Base-by-base conservation (phyloP, 495 filamentous ascomycete species). In the Lepraria neglecta region DNA sequence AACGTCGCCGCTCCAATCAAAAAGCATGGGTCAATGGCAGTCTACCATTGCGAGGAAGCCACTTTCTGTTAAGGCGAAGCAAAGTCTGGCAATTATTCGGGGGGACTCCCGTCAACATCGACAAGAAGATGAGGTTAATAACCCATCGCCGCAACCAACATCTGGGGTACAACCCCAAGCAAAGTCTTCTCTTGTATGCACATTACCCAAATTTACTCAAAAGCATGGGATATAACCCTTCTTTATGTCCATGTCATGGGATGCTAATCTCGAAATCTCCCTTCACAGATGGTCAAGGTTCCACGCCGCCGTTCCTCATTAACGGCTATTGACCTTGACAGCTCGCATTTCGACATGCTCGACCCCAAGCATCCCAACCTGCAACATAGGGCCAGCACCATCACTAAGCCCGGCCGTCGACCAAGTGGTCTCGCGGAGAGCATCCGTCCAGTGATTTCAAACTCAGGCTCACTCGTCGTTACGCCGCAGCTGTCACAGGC, bases 261-360 rank as follows among this genome's bases (percentile, higher is more conserved):
- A 38, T 38, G 35, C 35, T 38, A 12, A 38, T 6, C 7, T 12
- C 35, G 35, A 38, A 38, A 12, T 24, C 35, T 38, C 12, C 9
- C 35, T 38, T 6, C 6, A 10, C 12, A 38, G 35, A 44, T 40
- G 17, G 45, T 65, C 44, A 55, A 61, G 15, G 50, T 65, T 3
- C 64, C 59, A 47, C 59, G 59, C 28, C 44, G 64, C 27, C 53
- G 64, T 38, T 65, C 64, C 3, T 65, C 64, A n/a, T 50, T 65
- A 24, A 65, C 64, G 10, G 64, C 47, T 17, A 42, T 65, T 33
- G 54, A 65, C 48, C 60, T 62, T 9, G 60, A 62, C 54, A 65
- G 46, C n/a, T 65, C 63, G 10, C 50, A 61, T 30, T 61, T 65
- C 35, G 59, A 65, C 19, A 56, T 31, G 17, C 50, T 40, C 51